A percentile compares a stretch with the other conserved stretches of the same genome.
These are phyloP conservation scores for Jacaranda mimosifolia DNA, from an alignment of 257 asterid genomes.

Conservation along the genomic window DNA sequence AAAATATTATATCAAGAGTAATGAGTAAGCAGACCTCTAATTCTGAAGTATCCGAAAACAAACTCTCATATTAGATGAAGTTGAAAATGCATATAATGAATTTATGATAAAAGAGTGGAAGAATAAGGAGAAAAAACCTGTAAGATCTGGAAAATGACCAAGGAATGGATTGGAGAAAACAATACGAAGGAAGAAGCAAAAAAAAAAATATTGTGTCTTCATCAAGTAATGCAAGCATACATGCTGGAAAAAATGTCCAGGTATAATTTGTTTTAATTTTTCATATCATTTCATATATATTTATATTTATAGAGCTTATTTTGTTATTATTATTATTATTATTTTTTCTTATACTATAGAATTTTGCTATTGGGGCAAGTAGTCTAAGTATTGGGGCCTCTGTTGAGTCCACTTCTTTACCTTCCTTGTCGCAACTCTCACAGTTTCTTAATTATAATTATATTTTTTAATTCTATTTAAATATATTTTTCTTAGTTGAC, in stretches of 20 bases:
- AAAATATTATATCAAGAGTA: neutral
- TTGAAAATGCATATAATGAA: no score
- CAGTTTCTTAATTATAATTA: neutral
- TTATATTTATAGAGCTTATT: no score
- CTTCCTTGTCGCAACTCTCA: neutral
- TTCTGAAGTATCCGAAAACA: neutral
- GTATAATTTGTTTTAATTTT: neutral
- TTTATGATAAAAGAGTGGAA: no score
- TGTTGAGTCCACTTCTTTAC: neutral
- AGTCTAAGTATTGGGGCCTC: neutral
- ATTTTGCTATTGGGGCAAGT: neutral
- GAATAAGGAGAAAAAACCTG: no score
- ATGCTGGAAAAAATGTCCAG: neutral
- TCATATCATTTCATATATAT: neutral
- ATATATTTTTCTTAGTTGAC: no score
- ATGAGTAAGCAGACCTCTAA: neutral
- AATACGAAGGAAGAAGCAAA: neutral
- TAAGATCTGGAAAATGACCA: no score
- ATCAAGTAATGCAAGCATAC: neutral
- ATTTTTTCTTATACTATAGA: neutral
- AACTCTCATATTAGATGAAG: neutral
- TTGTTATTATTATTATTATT: no score
- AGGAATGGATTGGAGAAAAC: neutral
- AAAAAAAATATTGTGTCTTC: neutral
- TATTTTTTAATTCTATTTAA: no score